phyloP scores from a whole-genome alignment of 352 stramenopile genomes.

The Globisporangium viniferum region DNA sequence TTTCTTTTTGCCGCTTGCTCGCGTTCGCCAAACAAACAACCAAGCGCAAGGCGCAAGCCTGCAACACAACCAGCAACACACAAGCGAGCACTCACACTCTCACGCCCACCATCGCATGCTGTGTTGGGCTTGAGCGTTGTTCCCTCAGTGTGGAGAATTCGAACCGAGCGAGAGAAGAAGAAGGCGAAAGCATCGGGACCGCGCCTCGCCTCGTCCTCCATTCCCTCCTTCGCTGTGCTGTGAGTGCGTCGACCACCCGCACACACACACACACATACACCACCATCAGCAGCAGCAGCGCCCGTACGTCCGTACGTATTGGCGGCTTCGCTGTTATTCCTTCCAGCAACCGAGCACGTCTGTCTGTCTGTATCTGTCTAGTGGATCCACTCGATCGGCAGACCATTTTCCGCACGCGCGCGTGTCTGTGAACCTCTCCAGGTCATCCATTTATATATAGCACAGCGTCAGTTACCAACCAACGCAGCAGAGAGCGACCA shows the following conservation, averaged over 20 bases:
- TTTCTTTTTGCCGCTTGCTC: conserved; percentile 2
- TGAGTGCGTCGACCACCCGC: neutral
- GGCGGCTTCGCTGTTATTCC: neutral
- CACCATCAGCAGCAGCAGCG: neutral
- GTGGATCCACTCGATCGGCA: neutral
- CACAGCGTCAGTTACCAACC: neutral
- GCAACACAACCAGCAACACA: neutral
- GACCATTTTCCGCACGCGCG: neutral
- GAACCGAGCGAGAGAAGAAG: conserved; percentile 2
- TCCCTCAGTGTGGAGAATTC: conserved; percentile 3
- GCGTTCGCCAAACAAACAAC: neutral
- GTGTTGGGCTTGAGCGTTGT: neutral
- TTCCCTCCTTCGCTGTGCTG: neutral
- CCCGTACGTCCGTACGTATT: neutral
- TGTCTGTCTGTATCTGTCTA: neutral
- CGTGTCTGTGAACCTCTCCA: neutral
- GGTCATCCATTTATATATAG: neutral
- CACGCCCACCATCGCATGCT: neutral
- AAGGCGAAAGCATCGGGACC: neutral
- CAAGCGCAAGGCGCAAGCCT: neutral
- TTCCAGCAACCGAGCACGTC: neutral
- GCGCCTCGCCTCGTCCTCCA: neutral
- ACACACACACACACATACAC: neutral
- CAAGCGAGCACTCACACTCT: neutral
- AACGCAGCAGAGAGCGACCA: neutral